Base-by-base conservation (phyloP, 2,329 filamentous ascomycete species). In the Beauveria caledonica region DNA sequence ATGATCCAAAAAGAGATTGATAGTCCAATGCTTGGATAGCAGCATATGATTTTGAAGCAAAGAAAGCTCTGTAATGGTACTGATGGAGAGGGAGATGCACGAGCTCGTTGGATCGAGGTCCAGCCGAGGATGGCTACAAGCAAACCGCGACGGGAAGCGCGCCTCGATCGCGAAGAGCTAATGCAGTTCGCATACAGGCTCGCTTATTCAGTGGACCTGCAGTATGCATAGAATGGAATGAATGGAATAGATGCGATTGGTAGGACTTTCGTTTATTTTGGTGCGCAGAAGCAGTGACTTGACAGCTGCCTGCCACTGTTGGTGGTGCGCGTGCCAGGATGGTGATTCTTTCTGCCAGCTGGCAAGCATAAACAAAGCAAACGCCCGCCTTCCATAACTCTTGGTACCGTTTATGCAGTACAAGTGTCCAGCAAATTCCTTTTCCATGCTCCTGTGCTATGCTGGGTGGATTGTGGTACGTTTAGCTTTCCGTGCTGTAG, bases 1-100 rank as follows among this genome's bases (percentile, higher is more conserved):
- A 17, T 27, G 25, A 45, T 60, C 59, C 59, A 60, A 56, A 60
- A 60, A 55, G 25, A 55, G 51, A 50, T 55, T 49, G n/a, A 55
- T 56, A 59, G 40, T 51, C 51, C 45, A 51, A 50, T 36, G 33
- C 40, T 27, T 54, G 42, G 50, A 17, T 42, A 56, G 5, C 52
- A 54, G 52, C 36, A 56, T 25, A 44, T 55, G 19, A n/a, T 10
- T 25, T n/a, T 17, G 39, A 53, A 59, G 57, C 57, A 59, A 59
- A 53, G 23, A 21, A 40, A 44, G 49, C 19, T 36, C 27, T 36
- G 48, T 46, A 46, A 53, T 25, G 39, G n/a, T 36, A 39, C 11
- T 11, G 36, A 19, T 19, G 17, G n/a, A 46, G 49, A 25, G 13
- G 40, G 39, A 9, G 15, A 42, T 45, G 19, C 8, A 19, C 21